Conservation (phyloP, 164 flowering plant species). For the Houttuynia cordata region DNA sequence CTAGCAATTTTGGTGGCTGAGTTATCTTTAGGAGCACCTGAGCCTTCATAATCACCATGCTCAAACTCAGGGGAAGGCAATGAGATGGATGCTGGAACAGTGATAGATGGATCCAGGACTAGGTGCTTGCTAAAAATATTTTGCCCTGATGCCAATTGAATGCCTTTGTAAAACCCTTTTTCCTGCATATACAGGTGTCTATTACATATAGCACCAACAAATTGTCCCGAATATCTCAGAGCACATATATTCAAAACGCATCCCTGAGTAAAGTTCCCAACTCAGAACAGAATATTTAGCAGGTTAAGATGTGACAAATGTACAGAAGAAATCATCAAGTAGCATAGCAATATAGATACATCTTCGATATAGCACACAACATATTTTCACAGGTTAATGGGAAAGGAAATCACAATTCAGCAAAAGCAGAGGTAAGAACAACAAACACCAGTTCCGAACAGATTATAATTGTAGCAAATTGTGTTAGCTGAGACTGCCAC, state of each 20-base stretch:
- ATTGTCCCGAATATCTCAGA: not conserved
- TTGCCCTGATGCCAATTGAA: conserved; percentile 76
- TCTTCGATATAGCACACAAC: too few species aligned
- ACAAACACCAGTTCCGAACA: too few species aligned
- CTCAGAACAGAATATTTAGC: not conserved
- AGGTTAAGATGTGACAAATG: not conserved
- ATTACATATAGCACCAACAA: not conserved
- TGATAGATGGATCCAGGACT: conserved; percentile 54
- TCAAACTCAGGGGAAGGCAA: conserved; percentile 12
- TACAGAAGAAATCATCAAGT: too few species aligned
- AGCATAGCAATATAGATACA: too few species aligned
- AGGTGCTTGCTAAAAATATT: conserved; percentile 54
- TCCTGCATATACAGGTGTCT: conserved; percentile 29
- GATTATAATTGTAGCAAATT: too few species aligned
- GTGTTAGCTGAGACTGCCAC: not conserved
- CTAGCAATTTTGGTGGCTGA: conserved; percentile 48
- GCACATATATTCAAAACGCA: not conserved
- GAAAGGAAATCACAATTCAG: too few species aligned
- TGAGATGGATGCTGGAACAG: conserved; percentile 15
- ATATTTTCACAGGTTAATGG: too few species aligned
- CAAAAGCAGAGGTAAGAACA: too few species aligned
- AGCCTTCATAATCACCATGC: conserved; percentile 15
- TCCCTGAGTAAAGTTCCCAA: not conserved
- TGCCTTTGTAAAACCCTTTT: conserved; percentile 45
- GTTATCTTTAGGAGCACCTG: conserved; percentile 9